Base-by-base conservation (phyloP, 106 monocot genomes). In the Dioscorea dumetorum region DNA sequence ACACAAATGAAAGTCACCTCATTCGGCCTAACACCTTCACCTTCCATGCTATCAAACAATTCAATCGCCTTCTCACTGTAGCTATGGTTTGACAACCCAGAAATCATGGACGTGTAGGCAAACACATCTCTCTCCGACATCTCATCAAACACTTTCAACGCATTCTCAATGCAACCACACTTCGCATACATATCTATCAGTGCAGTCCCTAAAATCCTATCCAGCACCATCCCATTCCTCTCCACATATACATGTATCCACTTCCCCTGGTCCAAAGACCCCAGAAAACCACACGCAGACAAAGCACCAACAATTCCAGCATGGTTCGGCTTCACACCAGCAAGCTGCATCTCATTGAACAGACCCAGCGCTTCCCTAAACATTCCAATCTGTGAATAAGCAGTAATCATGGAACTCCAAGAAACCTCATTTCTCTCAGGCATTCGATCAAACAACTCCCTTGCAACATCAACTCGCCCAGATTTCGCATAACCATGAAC, bases 51-150 rank as follows among this genome's bases (percentile, higher is more conserved):
- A 10, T 13, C 23, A 66, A 85, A 91, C 62, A 95, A 24, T 19
- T 67, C 76, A 12, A 95, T 68, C 9, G 85, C 90, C 71, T 78
- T 62, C 65, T 70, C 35, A 58, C 83, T 74, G 28, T 72, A 74
- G 19, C 91, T 85, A 21, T 81, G 77, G 34, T 86, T 86, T 0
- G 85, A 88, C n/a, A 95, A 65, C 4, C 91, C 95, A 1, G 88
- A 88, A 49, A 95, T 88, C 85, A 95, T 84, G 2, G 88, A 41
- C 0, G 95, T 86, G 62, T 77, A 95, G 10, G 87, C 87, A 67
- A 86, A 88, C 9, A 91, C 95, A 76, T 95, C 91, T 57, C 80
- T 84, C 61, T 70, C 77, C 0, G 73, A 34, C 85, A 88, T 83
- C 57, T 49, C 76, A 8, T 64, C 68, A 34, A 95, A 95, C 12